Conservation (phyloP, 2,329 filamentous ascomycete species). For the Claviceps capensis region DNA sequence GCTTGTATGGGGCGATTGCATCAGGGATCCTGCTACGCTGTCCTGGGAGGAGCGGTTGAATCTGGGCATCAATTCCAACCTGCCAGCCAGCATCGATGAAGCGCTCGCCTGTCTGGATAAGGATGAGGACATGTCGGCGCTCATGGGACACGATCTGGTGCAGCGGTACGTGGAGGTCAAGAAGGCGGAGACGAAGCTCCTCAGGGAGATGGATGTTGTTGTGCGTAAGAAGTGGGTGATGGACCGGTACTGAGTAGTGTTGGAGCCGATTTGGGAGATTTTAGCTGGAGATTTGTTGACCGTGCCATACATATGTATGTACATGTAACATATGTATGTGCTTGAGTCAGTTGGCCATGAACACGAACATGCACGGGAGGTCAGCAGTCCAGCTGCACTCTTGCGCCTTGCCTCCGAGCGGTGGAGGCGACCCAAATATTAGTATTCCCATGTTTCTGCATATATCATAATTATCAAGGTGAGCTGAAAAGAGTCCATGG, state of each 20-base stretch:
- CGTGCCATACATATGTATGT: neutral
- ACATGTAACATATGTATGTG: no score
- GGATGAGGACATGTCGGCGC: conserved; percentile 30
- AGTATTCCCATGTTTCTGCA: no score
- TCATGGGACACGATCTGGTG: conserved; percentile 38
- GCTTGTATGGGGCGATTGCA: conserved; percentile 39
- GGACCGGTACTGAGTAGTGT: conserved; percentile 38
- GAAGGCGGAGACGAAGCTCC: conserved; percentile 34
- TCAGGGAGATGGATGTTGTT: conserved; percentile 29
- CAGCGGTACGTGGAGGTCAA: conserved; percentile 45
- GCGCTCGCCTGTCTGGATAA: conserved; percentile 37
- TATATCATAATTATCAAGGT: no score
- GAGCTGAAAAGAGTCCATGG: no score
- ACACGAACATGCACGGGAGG: no score
- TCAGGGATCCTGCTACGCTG: conserved; percentile 37
- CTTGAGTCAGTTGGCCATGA: no score
- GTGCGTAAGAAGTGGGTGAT: conserved; percentile 46
- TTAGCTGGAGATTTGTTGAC: neutral
- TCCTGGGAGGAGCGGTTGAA: conserved; percentile 30
- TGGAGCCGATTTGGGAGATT: neutral
- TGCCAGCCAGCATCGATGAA: conserved; percentile 41
- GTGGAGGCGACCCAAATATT: no score
- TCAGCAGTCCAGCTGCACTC: no score
- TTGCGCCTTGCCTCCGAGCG: no score
- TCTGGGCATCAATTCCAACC: conserved; percentile 37